Base-by-base conservation (phyloP, 768 basidiomycete species). In the Pleurotus tuber-regium region DNA sequence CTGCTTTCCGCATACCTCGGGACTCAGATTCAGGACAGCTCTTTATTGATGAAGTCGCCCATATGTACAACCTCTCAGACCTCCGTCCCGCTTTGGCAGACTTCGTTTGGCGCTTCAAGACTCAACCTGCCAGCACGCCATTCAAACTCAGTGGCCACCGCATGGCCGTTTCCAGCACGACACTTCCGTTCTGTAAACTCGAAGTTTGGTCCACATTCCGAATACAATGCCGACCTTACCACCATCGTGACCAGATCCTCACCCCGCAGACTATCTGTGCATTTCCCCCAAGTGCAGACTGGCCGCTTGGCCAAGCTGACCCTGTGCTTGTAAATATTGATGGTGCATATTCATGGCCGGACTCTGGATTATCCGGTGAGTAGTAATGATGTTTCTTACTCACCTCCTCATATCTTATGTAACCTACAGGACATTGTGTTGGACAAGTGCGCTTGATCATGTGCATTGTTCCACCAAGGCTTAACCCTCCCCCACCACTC, bases 141-240 rank as follows among this genome's bases (percentile, higher is more conserved):
- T n/a, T 21, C 41, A 26, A 36, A 16, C 49, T 60, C 26, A 38
- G 54, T 3, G 56, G 59, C 2, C 43, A 48, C 18, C 19, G 54
- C 14, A 19, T 14, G 8, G 26, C 50, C 5, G 16, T 25, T 2
- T 23, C 39, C n/a, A 21, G 52, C 28, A 28, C 31, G 10, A n/a
- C n/a, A n/a, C n/a, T n/a, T n/a, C 59, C 66, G 9, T 58, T 63
- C 46, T 26, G 46, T 4, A 43, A 60, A 38, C 44, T 69, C n/a
- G 50, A 65, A 35, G 54, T 68, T 7, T 70, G 68, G 69, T 57
- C 53, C 10, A 54, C 51, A 12, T 30, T 63, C 16, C 50, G 54
- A 1, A 43, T 67, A 19, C 68, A 71, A 43, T 41, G 54, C 6
- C 63, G 26, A 35, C 51, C 59, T 1, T 66, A 60, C 35, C 60